A percentile compares a stretch with the other conserved stretches of the same genome.
These are phyloP conservation scores for Clarireedia monteithiana DNA, from an alignment of 2,329 filamentous ascomycete genomes.

Conservation along the genomic window DNA sequence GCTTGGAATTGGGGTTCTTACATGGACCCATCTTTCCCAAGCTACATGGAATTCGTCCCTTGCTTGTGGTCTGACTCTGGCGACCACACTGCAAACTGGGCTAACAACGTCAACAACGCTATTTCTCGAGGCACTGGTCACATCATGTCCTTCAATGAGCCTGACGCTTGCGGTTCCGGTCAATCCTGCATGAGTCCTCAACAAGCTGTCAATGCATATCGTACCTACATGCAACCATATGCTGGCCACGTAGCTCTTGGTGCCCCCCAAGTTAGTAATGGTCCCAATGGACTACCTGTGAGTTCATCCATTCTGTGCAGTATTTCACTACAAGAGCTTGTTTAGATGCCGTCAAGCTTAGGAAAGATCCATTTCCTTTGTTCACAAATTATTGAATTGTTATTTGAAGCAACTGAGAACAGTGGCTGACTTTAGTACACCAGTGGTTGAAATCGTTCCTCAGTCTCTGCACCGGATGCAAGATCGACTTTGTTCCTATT, in stretches of 20 bases:
- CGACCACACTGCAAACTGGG: not conserved
- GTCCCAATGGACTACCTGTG: slow-evolving; percentile 26
- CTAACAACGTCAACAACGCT: not conserved
- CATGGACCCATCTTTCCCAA: slow-evolving; percentile 35
- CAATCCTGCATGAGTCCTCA: slow-evolving; percentile 43
- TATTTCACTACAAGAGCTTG: no score
- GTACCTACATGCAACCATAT: slow-evolving; percentile 37
- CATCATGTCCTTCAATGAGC: slow-evolving; percentile 65
- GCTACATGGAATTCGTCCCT: slow-evolving; percentile 51
- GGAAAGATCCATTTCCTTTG: no score
- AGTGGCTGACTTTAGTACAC: no score
- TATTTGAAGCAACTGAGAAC: no score
- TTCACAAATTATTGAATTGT: no score
- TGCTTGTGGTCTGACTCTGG: slow-evolving; percentile 47
- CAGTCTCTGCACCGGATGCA: slow-evolving; percentile 33
- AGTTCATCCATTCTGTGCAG: no score
- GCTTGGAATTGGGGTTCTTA: slow-evolving; percentile 59
- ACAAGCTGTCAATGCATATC: slow-evolving; percentile 34
- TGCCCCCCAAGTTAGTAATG: slow-evolving; percentile 41
- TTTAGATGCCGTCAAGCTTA: no score
- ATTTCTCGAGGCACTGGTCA: slow-evolving; percentile 40
- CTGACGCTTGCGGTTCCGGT: slow-evolving; percentile 40
- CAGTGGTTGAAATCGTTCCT: slow-evolving; percentile 37
- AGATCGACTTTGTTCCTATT: slow-evolving; percentile 37
- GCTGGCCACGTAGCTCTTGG: slow-evolving; percentile 36